Percentiles rank a stretch among this genome's conserved stretches.
Evolutionary conservation across 768 basidiomycete genomes (phyloP).

Genomic region (Heimioporus sp.): DNA sequence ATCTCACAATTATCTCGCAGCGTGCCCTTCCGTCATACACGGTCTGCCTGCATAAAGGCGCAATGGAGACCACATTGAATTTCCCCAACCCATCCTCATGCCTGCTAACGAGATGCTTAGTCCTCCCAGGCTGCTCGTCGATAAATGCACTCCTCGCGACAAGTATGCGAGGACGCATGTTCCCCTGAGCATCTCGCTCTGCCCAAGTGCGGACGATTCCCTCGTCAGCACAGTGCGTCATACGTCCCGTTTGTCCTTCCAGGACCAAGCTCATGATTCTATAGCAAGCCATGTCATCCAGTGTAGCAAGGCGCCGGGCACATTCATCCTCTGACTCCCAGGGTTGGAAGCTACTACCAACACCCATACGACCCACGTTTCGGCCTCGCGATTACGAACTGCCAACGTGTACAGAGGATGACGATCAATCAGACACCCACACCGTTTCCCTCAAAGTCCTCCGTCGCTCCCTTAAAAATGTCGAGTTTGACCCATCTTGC

Average conservation of each 20-base stretch:
- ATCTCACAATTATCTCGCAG: conserved; percentile 16
- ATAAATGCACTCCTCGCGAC: conserved; percentile 34
- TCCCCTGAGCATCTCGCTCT: conserved; percentile 25
- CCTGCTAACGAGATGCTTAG: conserved; percentile 13
- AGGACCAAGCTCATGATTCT: background rate
- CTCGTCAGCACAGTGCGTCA: conserved; percentile 20
- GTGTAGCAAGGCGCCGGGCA: conserved; percentile 27
- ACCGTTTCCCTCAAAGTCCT: conserved; percentile 32
- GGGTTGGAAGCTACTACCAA: conserved; percentile 32
- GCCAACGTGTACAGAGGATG: conserved; percentile 30
- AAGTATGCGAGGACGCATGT: conserved; percentile 32
- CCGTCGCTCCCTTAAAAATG: conserved; percentile 33
- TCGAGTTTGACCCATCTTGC: conserved; percentile 41
- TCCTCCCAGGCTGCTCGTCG: conserved; percentile 28
- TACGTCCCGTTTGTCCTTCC: background rate
- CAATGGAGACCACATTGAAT: conserved; percentile 2
- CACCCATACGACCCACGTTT: conserved; percentile 33
- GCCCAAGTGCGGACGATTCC: conserved; percentile 29
- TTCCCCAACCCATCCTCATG: background rate
- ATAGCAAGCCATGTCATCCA: conserved; percentile 17
- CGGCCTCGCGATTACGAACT: conserved; percentile 34
- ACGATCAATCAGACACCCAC: conserved; percentile 22
- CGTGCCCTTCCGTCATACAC: conserved; percentile 12
- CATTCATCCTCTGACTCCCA: conserved; percentile 33
- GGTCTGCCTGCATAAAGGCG: conserved; percentile 21